A percentile compares a stretch with the other conserved stretches of the same genome.
phyloP scores from a whole-genome alignment of 2,329 filamentous ascomycete genomes.

The Dothidotthia symphoricarpi region DNA sequence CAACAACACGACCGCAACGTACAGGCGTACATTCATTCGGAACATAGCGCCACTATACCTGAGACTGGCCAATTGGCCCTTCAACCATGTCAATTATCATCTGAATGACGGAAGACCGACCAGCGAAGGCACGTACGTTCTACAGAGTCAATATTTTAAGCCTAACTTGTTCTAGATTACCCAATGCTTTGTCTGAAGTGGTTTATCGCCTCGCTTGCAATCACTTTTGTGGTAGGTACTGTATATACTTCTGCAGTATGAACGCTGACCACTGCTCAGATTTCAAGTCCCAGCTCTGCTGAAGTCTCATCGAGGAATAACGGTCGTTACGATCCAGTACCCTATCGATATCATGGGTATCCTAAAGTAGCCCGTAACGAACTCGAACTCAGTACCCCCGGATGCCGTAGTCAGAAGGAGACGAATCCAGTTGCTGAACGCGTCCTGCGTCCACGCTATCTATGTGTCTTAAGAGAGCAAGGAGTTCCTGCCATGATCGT shows the following conservation, averaged over 20 bases:
- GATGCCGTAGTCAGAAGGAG: constrained; percentile 8
- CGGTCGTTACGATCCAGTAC: constrained; percentile 29
- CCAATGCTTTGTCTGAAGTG: constrained; percentile 30
- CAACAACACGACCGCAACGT: constrained; percentile 24
- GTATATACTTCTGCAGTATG: background rate
- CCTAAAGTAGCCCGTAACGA: constrained; percentile 32
- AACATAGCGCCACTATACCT: constrained; percentile 29
- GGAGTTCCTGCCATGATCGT: constrained; percentile 20
- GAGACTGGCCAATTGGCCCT: constrained; percentile 34
- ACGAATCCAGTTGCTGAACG: constrained; percentile 28
- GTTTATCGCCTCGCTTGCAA: constrained; percentile 25
- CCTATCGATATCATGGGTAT: constrained; percentile 32
- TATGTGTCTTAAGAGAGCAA: constrained; percentile 29
- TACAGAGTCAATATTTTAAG: background rate
- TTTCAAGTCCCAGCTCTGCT: constrained; percentile 19
- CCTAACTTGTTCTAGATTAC: constrained; percentile 16
- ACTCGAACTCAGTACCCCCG: constrained; percentile 20
- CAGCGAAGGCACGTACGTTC: constrained; percentile 15
- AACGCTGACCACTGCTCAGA: constrained; percentile 11
- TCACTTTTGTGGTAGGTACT: constrained; percentile 23
- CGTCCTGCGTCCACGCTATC: constrained; percentile 26
- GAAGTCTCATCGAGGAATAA: constrained; percentile 17
- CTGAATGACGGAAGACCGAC: constrained; percentile 18
- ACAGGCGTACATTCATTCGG: constrained; percentile 32
- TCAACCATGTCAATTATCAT: constrained; percentile 27